Conservation (phyloP, 805 yeast genomes). For the Yamadazyma akitaensis region DNA sequence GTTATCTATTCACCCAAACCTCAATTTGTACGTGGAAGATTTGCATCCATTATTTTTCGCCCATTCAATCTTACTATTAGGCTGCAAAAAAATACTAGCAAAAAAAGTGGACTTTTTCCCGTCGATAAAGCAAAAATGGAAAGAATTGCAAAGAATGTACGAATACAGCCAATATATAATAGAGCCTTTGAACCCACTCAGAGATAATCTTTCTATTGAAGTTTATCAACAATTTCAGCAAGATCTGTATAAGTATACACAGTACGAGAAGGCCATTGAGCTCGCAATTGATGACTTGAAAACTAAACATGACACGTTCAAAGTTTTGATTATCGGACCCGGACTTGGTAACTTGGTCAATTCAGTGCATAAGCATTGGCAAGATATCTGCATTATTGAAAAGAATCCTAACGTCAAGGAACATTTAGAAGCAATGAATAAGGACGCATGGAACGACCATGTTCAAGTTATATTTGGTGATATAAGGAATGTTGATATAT, state of each 20-base stretch:
- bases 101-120: background rate
- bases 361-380: slow-evolving; percentile 12
- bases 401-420: slow-evolving; percentile 40
- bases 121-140: background rate
- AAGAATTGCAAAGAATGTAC: background rate
- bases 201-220: slow-evolving; percentile 50
- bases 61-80: background rate
- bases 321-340: slow-evolving; percentile 72
- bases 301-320: background rate
- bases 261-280: slow-evolving; percentile 62
- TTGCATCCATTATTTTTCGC: slow-evolving; percentile 1
- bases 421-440: background rate
- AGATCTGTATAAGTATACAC: slow-evolving; percentile 65
- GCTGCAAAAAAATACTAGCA: background rate
- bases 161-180: slow-evolving; percentile 17
- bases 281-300: slow-evolving; percentile 43
- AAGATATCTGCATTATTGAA: slow-evolving; percentile 54
- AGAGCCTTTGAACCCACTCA: slow-evolving; percentile 72
- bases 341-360: slow-evolving; percentile 84
- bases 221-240: slow-evolving; percentile 70
- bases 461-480: slow-evolving; percentile 58
- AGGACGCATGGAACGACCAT: slow-evolving; percentile 45
- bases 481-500: slow-evolving; percentile 41
- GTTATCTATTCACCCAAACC: slow-evolving; percentile 2
- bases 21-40: slow-evolving; percentile 3